Evolutionary conservation across 495 filamentous ascomycete species (phyloP).

Genomic region (Penicillium roqueforti): DNA sequence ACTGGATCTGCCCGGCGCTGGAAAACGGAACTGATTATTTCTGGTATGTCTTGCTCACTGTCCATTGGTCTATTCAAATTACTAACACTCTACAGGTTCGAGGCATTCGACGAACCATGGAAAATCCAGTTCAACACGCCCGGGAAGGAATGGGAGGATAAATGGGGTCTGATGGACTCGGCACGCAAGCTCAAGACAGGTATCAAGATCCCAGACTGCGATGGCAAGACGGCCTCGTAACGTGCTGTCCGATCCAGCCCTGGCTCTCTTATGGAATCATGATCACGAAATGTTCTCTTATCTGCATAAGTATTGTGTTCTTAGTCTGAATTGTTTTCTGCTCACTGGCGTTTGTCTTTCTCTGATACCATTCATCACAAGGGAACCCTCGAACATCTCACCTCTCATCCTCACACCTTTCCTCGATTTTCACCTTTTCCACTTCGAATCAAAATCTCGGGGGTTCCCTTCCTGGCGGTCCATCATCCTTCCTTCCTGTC

Average conservation of each 20-base stretch:
- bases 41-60: constrained; percentile 54
- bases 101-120: constrained; percentile 95
- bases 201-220: constrained; percentile 83
- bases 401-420: neutral
- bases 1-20: constrained; percentile 79
- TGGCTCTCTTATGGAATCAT: constrained; percentile 15
- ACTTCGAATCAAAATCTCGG: neutral
- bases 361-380: neutral
- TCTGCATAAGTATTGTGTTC: neutral
- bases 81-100: constrained; percentile 54
- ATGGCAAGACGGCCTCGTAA: constrained; percentile 60
- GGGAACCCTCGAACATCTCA: neutral
- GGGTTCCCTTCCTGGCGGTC: neutral
- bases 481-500: neutral
- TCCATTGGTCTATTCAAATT: neutral
- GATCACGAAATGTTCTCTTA: constrained; percentile 19
- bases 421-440: neutral
- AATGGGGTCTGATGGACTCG: constrained; percentile 91
- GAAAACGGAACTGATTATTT: constrained; percentile 85
- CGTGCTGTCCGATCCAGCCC: neutral
- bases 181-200: constrained; percentile 81
- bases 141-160: constrained; percentile 84
- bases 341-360: neutral
- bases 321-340: neutral
- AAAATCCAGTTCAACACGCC: constrained; percentile 67